A percentile compares a stretch with the other conserved stretches of the same genome.
These are phyloP conservation scores for Phytophthora melonis DNA, from an alignment of 352 stramenopile genomes.

Conservation along the genomic window DNA sequence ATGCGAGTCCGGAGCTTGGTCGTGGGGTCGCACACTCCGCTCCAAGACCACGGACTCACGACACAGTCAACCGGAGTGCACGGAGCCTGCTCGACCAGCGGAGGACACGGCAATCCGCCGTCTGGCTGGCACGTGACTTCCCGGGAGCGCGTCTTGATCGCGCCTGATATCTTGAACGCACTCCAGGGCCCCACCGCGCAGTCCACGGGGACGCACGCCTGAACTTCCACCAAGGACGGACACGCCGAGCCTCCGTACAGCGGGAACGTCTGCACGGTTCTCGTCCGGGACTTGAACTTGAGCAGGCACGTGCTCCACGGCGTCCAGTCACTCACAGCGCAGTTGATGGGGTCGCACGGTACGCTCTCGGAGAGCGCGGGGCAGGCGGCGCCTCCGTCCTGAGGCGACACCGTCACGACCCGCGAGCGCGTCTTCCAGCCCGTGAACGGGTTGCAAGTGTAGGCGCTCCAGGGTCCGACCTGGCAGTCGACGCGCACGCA, in stretches of 20 bases:
- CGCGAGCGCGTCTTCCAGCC: slow-evolving; percentile 49
- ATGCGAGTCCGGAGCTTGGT: too few species aligned
- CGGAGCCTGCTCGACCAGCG: slow-evolving; percentile 48
- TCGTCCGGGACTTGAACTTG: slow-evolving; percentile 44
- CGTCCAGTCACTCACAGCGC: slow-evolving; percentile 53
- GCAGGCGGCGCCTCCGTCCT: slow-evolving; percentile 41
- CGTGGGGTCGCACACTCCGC: slow-evolving; percentile 36
- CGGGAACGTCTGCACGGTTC: slow-evolving; percentile 39
- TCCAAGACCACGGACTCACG: slow-evolving; percentile 53
- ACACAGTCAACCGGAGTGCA: slow-evolving; percentile 55
- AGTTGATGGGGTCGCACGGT: slow-evolving; percentile 57
- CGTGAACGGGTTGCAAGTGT: slow-evolving; percentile 35
- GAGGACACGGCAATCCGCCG: slow-evolving; percentile 54
- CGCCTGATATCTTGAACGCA: slow-evolving; percentile 42
- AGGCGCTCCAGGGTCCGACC: slow-evolving; percentile 45
- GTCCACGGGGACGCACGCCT: slow-evolving; percentile 47
- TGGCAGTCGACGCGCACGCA: slow-evolving; percentile 60
- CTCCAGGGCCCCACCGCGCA: slow-evolving; percentile 53
- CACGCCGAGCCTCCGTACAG: slow-evolving; percentile 53
- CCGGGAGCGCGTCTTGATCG: slow-evolving; percentile 51
- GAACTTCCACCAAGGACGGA: slow-evolving; percentile 36
- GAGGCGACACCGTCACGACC: slow-evolving; percentile 31
- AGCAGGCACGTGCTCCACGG: slow-evolving; percentile 50
- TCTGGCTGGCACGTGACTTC: slow-evolving; percentile 46
- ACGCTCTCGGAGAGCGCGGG: slow-evolving; percentile 35